Evolutionary conservation across 1,139 yeast genomes (phyloP).

Genomic region (Candida mesenterica): DNA sequence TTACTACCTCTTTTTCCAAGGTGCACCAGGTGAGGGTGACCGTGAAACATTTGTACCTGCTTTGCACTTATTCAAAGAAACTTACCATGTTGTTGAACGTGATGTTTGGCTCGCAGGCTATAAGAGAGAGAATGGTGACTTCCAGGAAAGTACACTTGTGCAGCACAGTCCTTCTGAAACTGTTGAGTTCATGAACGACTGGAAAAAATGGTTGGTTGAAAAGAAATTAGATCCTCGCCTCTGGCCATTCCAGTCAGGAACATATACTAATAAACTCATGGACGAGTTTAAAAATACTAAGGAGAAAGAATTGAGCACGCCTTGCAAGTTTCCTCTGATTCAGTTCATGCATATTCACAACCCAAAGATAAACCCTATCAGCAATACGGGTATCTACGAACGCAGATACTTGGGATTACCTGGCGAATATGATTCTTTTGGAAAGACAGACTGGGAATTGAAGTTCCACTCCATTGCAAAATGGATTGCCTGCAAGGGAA

Average conservation of each 20-base stretch:
- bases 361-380: conserved; percentile 39
- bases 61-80: conserved; percentile 34
- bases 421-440: conserved; percentile 17
- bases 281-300: conserved; percentile 19
- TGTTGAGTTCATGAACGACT: conserved; percentile 22
- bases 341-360: conserved; percentile 43
- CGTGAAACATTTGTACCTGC: conserved; percentile 43
- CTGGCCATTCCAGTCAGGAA: conserved; percentile 31
- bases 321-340: conserved; percentile 23
- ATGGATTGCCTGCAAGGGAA: conserved; percentile 36
- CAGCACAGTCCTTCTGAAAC: conserved; percentile 34
- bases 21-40: conserved; percentile 39
- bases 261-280: conserved; percentile 22
- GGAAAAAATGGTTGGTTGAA: conserved; percentile 27
- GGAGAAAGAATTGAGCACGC: conserved; percentile 4
- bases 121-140: conserved; percentile 16
- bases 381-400: conserved; percentile 21
- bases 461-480: conserved; percentile 33
- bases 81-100: conserved; percentile 28
- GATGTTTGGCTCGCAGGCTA: conserved; percentile 28
- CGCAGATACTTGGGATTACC: conserved; percentile 25
- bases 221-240: conserved; percentile 29
- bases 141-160: conserved; percentile 32
- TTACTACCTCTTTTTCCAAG: conserved; percentile 35
- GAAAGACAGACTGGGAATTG: conserved; percentile 34